phyloP scores from a whole-genome alignment of 805 yeast genomes.

The Candida michaelii region DNA sequence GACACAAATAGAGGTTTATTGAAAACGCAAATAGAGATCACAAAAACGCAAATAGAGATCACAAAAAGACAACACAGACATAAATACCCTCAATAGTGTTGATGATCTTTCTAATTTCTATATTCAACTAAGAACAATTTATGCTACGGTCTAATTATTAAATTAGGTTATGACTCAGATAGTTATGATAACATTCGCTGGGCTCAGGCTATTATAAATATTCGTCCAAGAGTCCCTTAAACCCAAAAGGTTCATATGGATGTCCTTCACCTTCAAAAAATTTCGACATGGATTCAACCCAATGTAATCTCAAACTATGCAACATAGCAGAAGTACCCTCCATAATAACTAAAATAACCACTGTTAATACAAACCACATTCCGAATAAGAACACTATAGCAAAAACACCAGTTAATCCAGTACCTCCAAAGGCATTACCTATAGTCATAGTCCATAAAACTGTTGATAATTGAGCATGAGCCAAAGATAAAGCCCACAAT shows the following conservation, averaged over 20 bases:
- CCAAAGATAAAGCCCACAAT: conserved; percentile 95
- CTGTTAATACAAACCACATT: conserved; percentile 93
- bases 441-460: conserved; percentile 97
- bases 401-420: conserved; percentile 66
- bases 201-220: conserved; percentile 8
- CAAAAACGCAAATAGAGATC: too few species aligned
- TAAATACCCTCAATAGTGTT: too few species aligned
- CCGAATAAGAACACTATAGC: conserved; percentile 81
- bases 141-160: too few species aligned
- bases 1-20: too few species aligned
- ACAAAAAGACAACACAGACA: too few species aligned
- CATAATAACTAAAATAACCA: conserved; percentile 89
- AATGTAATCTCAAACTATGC: conserved; percentile 95
- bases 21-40: too few species aligned
- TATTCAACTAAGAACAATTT: too few species aligned
- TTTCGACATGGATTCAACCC: conserved; percentile 99
- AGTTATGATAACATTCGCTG: too few species aligned
- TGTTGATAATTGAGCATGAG: conserved; percentile 94
- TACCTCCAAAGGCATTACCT: conserved; percentile 65
- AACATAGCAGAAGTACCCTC: conserved; percentile 99
- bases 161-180: too few species aligned
- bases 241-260: conserved; percentile 85
- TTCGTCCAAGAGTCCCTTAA: conserved; percentile 35
- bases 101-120: too few species aligned
- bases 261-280: conserved; percentile 96